Base-by-base conservation (phyloP, 768 basidiomycete species). In the Naganishia vishniacii region DNA sequence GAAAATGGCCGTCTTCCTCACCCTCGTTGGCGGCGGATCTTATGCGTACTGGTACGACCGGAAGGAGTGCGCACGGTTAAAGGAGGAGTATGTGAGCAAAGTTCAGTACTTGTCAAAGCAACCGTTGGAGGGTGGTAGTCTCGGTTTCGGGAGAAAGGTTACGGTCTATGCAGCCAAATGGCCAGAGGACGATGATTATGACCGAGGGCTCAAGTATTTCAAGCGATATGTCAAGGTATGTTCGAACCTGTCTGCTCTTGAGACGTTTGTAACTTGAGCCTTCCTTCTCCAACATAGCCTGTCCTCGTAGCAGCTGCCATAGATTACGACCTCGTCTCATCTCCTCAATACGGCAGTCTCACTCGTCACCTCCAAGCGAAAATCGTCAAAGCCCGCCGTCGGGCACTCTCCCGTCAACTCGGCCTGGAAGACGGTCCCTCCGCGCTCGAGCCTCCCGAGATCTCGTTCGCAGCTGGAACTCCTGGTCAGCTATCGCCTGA, bases 211-310 rank as follows among this genome's bases (percentile, higher is more conserved):
- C 75, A 86, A 82, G 79, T 90, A 91, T 81, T 98, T 98, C 81
- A 87, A 89, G 77, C 91, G 89, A 81, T 98, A 95, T 79, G 85
- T 97, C 80, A 94, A 95, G 88, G 95, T 95, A 59, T 61, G 78
- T 73, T 29, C 7, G 7, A 8, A 18, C 7, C 12, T 53, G 8
- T 15, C 53, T 16, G 46, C 13, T 47, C 34, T 15, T 37, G 15
- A 37, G 34, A 37, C 34, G 34, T 37, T n/a, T n/a, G n/a, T n/a
- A n/a, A n/a, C n/a, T n/a, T n/a, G n/a, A n/a, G n/a, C n/a, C n/a
- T n/a, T 4, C 7, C 7, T 42, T 0, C 0, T 18, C 25, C 20
- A 48, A 58, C 63, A 15, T 72, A 99, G 95, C 95, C 95, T 9
- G 83, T 94, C 62, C 81, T 99, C 5, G 88, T 93, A 37, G 92